Conservation (phyloP, 1,284 basidiomycete species). For the Inonotus obliquus region DNA sequence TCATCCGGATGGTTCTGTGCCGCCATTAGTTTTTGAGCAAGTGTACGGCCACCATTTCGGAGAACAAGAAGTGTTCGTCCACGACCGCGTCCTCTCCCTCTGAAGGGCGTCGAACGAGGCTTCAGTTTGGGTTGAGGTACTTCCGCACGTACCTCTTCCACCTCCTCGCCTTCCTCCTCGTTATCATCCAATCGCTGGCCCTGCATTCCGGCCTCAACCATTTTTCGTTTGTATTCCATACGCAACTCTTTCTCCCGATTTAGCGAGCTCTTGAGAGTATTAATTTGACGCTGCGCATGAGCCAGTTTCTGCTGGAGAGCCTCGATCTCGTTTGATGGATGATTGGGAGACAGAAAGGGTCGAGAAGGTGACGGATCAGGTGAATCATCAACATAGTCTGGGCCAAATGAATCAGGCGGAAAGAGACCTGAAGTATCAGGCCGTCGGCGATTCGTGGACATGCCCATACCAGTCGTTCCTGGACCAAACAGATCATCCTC, state of each 20-base stretch:
- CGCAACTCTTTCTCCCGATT: constrained; percentile 77
- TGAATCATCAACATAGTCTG: constrained; percentile 55
- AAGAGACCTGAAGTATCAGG: no score
- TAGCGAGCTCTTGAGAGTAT: constrained; percentile 71
- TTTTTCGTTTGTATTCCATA: constrained; percentile 55
- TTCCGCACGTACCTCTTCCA: constrained; percentile 38
- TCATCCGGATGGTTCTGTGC: constrained; percentile 41
- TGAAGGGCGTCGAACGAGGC: constrained; percentile 35
- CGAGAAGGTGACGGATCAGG: constrained; percentile 63
- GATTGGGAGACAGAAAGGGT: constrained; percentile 59
- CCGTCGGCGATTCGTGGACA: constrained; percentile 58
- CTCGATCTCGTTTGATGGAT: constrained; percentile 77
- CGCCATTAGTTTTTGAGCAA: constrained; percentile 61
- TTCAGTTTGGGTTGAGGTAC: constrained; percentile 33
- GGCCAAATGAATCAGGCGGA: constrained; percentile 49
- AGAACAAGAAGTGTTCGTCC: constrained; percentile 32
- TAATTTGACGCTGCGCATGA: constrained; percentile 79
- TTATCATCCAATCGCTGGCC: constrained; percentile 22
- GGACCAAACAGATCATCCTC: constrained; percentile 63
- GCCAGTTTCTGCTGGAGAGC: constrained; percentile 72
- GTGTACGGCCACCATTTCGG: constrained; percentile 48
- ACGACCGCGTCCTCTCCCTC: constrained; percentile 36
- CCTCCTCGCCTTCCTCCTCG: constrained; percentile 33
- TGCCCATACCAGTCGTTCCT: constrained; percentile 46
- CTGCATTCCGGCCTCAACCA: constrained; percentile 37